Evolutionary conservation across 306 rosid genomes (phyloP), one percentile per base, ranked within the genome.

Genomic region (Medicago arabica): DNA sequence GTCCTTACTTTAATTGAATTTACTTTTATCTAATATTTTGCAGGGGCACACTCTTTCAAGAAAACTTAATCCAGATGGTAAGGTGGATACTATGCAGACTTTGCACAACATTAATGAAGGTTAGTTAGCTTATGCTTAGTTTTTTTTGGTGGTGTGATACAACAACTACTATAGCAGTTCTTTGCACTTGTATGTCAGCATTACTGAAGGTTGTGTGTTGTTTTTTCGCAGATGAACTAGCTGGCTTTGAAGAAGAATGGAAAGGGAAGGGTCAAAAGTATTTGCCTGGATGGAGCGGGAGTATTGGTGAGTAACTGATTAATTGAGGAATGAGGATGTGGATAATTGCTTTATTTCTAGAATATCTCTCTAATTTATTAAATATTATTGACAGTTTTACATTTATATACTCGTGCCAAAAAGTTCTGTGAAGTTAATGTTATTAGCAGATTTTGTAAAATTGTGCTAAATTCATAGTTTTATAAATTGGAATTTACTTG

Each of bases 81-180:
- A 76, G 72, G 97, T 90, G 81, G 91, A 95, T 43, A 68, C 88
- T 8, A 84, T 84, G 96, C 97, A 92, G 85, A 84, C 93, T 71
- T 69, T 92, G 84, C 97, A 92, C 86, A 95, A 95, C 82, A 83
- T 95, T 62, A 67, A 90, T 78, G 89, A 84, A 90, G 97, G 98
- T 95, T 76, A 61, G 64, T 44, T 73, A 64, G 67, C 38, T 71
- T 71, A 17, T 38, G 4, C 12, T 38, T 71, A 36, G n/a, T 46
- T 16, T 51, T 50, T 34, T 34, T 5, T 28, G 31, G 25, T 43
- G 59, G 51, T 53, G 46, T 77, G 23, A 69, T 74, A 54, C 58
- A 19, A 23, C 8, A 49, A 63, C 23, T 44, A 66, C 67, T 79
- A 21, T 66, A 14, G 21, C 67, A 8, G 53, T 61, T 67, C 28